Evolutionary conservation across 352 stramenopile genomes (phyloP).

Genomic region (Saprolegnia diclina): DNA sequence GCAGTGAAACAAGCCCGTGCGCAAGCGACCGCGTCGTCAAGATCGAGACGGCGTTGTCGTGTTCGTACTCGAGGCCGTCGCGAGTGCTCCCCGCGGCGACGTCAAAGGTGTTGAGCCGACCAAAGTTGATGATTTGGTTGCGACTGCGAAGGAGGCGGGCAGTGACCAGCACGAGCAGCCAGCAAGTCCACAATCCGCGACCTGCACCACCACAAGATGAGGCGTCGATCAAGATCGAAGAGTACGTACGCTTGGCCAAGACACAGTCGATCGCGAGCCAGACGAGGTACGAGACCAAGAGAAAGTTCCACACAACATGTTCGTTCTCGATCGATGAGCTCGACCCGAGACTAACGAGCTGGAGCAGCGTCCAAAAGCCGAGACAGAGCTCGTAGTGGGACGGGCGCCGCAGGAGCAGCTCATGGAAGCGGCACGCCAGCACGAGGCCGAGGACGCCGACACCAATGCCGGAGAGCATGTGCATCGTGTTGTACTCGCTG

Average conservation of each 20-base stretch:
- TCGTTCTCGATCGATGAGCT: constrained; percentile 88
- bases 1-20: constrained; percentile 26
- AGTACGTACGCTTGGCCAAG: neutral
- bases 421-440: neutral
- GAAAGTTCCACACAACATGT: constrained; percentile 75
- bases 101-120: constrained; percentile 52
- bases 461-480: constrained; percentile 34
- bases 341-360: constrained; percentile 62
- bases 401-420: neutral
- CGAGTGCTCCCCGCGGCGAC: constrained; percentile 35
- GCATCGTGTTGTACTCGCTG: constrained; percentile 57
- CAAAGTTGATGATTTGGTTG: constrained; percentile 88
- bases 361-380: constrained; percentile 31
- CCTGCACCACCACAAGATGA: constrained; percentile 2
- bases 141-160: constrained; percentile 62
- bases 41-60: constrained; percentile 74
- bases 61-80: constrained; percentile 63
- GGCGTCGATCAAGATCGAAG: constrained; percentile 7
- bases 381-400: constrained; percentile 3
- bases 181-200: constrained; percentile 6
- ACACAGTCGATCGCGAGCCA: constrained; percentile 18
- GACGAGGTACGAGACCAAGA: constrained; percentile 48
- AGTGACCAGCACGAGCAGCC: constrained; percentile 32
- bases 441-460: neutral
- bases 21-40: constrained; percentile 62